Conservation (phyloP, 2,329 filamentous ascomycete genomes). For the Exophiala viscosa region DNA sequence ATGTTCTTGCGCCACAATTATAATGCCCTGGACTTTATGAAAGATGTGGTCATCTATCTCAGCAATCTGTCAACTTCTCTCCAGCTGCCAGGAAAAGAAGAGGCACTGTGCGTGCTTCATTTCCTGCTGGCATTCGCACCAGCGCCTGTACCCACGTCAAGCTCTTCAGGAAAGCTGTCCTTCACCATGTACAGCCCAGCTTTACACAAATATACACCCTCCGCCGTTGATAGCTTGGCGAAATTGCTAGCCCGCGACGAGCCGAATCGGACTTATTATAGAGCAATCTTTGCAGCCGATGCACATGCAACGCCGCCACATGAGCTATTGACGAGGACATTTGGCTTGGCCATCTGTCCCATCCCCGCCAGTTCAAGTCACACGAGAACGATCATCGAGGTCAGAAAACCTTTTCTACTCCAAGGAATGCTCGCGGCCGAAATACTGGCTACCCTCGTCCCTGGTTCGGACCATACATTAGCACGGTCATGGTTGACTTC, state of each 20-base stretch:
- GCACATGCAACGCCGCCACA: slow-evolving; percentile 60
- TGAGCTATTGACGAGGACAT: slow-evolving; percentile 80
- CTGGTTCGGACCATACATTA: slow-evolving; percentile 66
- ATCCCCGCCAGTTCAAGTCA: slow-evolving; percentile 63
- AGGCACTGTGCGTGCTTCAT: slow-evolving; percentile 79
- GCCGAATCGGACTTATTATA: slow-evolving; percentile 82
- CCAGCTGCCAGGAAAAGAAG: slow-evolving; percentile 78
- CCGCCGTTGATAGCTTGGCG: slow-evolving; percentile 83
- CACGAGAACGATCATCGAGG: slow-evolving; percentile 68
- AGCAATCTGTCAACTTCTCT: slow-evolving; percentile 82
- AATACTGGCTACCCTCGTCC: slow-evolving; percentile 73
- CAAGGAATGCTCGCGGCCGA: slow-evolving; percentile 89
- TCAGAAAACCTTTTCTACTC: slow-evolving; percentile 82
- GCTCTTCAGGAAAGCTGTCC: slow-evolving; percentile 57
- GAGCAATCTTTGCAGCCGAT: slow-evolving; percentile 73
- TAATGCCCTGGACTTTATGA: slow-evolving; percentile 95
- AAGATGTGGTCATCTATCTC: slow-evolving; percentile 82
- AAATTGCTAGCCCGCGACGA: slow-evolving; percentile 91
- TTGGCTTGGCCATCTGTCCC: slow-evolving; percentile 79
- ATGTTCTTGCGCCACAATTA: slow-evolving; percentile 76
- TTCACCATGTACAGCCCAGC: slow-evolving; percentile 78
- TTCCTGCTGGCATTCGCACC: slow-evolving; percentile 91
- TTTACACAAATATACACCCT: slow-evolving; percentile 81
- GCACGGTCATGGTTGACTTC: slow-evolving; percentile 78
- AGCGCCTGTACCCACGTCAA: slow-evolving; percentile 61